Base-by-base conservation (phyloP, 371 early-diverging fungal species). In the Apophysomyces ossiformis region DNA sequence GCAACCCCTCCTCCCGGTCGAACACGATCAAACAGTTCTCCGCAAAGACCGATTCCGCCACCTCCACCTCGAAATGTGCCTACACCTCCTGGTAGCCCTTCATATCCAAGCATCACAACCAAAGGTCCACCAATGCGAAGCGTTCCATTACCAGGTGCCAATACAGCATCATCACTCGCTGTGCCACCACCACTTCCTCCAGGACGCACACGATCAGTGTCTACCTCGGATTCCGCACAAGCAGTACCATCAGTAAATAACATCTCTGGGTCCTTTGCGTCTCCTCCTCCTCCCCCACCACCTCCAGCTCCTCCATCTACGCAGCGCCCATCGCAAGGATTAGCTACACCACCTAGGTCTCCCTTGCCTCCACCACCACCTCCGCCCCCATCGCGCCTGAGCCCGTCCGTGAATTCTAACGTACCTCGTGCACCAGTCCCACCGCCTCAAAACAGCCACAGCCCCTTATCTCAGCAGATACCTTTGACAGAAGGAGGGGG, bases 181-280 rank as follows among this genome's bases (percentile, higher is more conserved):
- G 69, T 78, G 5, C 82, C 78, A 32, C 78, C 82, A 15, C 73
- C 73, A 37, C 66, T 77, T 37, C 78, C 75, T 43, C 75, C 78
- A 36, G 78, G 78, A 26, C 65, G 78, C 69, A 65, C 72, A 16
- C 66, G 77, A 5, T 74, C 81, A 36, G 57, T 78, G 0, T 76
- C 78, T 1, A 64, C 71, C 26, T 61, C 76, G 26, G 47, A 61
- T 13, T 65, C 73, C 9, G 58, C 67, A 12, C 69, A 66, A 44
- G 71, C 75, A 38, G 60, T 64, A 12, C 63, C 60, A 13, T 60
- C 71, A 37, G 18, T 61, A 18, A 35, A 60, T n/a, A 12, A 60
- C 26, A n/a, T 46, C 6, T 37, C 57, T n/a, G 56, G 63, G 58
- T 50, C 69, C n/a, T 62, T 63, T 15, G 57, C 58, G 32, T 66